Base-by-base conservation (phyloP, 768 basidiomycete genomes). In the Boletus edulis region DNA sequence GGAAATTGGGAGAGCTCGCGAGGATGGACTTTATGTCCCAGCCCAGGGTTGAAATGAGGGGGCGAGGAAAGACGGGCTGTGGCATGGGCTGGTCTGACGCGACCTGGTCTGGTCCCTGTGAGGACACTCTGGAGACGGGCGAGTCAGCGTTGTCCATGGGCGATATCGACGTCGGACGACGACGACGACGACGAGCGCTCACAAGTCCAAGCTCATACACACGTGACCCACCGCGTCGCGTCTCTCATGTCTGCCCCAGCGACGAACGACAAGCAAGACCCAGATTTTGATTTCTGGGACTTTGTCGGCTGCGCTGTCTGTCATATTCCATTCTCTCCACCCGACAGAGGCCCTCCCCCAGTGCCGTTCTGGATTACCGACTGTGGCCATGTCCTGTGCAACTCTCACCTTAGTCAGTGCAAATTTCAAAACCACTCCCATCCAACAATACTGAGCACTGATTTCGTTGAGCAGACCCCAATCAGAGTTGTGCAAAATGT, bases 351-450 rank as follows among this genome's bases (percentile, higher is more conserved):
- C 0, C 71, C 74, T 1, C 78, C 85, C 11, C 75, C 79, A 3
- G 72, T 89, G 27, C 91, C 91, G 0, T 94, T 93, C 68, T 94
- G 91, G 91, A 76, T 92, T 56, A 91, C 91, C 2, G 89, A 92
- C 67, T 94, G 91, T 62, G 89, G 89, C 0, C 91, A 94, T 76
- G 80, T 93, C 53, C 61, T 93, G 27, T 94, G 91, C 77, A 93
- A 94, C 65, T 78, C 81, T 38, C 91, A 94, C 72, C 83, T 94
- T 67, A 89, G 91, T 93, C 65, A 67, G 78, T 62, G 27, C 43
- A 20, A n/a, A n/a, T n/a, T n/a, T n/a, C n/a, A n/a, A n/a, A 2
- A 4, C 1, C 32, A 24, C 24, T 24, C 24, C 49, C 52, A 20
- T 29, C 20, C 17, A 2, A 15, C 2, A 10, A 34, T 3, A 10